Conservation (phyloP, 495 filamentous ascomycete genomes). For the Aspergillus conjunctus region DNA sequence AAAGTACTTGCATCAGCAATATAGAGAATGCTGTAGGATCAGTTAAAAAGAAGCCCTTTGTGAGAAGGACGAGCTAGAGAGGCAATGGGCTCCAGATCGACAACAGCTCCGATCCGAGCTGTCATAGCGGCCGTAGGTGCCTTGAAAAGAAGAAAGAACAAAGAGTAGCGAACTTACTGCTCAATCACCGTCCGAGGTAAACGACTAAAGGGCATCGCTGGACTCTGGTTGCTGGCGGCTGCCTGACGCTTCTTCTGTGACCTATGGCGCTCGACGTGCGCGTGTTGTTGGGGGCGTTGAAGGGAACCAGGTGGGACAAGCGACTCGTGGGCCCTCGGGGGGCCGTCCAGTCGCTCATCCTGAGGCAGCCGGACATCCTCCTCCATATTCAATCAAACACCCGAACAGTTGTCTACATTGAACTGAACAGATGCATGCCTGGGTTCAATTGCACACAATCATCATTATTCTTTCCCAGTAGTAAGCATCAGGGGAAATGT, state of each 20-base stretch:
- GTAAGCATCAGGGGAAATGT: slow-evolving; percentile 9
- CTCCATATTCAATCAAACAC: slow-evolving; percentile 31
- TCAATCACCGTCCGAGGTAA: slow-evolving; percentile 35
- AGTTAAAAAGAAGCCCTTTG: slow-evolving; percentile 21
- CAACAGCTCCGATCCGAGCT: background rate
- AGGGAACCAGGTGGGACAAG: slow-evolving; percentile 10
- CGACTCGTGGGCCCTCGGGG: slow-evolving; percentile 17
- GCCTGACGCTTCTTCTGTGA: slow-evolving; percentile 4
- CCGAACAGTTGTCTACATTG: slow-evolving; percentile 25
- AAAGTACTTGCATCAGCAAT: slow-evolving; percentile 75
- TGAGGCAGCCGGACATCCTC: slow-evolving; percentile 27
- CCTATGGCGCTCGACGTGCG: slow-evolving; percentile 6
- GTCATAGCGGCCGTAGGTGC: background rate
- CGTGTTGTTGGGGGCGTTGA: slow-evolving; percentile 15
- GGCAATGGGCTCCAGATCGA: background rate
- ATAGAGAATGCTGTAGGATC: slow-evolving; percentile 66
- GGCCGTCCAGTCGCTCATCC: slow-evolving; percentile 21
- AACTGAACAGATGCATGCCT: slow-evolving; percentile 16
- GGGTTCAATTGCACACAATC: slow-evolving; percentile 22
- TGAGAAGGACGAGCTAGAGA: background rate
- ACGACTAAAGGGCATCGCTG: slow-evolving; percentile 27
- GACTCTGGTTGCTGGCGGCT: slow-evolving; percentile 14
- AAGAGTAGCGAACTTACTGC: slow-evolving; percentile 26
- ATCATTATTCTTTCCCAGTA: slow-evolving; percentile 14
- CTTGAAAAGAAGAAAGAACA: background rate